Evolutionary conservation across 2,329 filamentous ascomycete species (phyloP), one percentile per base, ranked within the genome.

Genomic region (Scedosporium dehoogii): DNA sequence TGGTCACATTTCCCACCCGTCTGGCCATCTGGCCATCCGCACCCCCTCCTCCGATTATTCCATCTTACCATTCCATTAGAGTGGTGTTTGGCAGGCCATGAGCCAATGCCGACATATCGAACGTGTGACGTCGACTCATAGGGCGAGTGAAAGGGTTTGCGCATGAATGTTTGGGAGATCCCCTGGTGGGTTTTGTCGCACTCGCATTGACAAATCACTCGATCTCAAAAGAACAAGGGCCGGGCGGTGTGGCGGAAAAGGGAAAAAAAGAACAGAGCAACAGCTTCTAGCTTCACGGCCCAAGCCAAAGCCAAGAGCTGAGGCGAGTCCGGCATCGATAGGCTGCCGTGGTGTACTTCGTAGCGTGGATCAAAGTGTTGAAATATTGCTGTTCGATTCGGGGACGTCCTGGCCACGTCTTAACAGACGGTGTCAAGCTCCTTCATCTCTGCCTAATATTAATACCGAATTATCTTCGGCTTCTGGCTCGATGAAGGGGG

Each of bases 21-120:
- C 51, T 18, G 18, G 23, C 23, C 18, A 23, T 55, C 51, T 55
- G 18, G 18, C 51, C 23, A 5, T 23, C 21, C 23, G 9, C 6
- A 9, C 44, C n/a, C 44, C 44, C 44, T 18, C 18, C 44, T 6
- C 12, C 16, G 9, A 18, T 48, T 48, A n/a, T 25, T 55, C 18
- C 18, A 55, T 55, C 23, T 55, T 55, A 48, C 44, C 44, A 48
- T 21, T 48, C 44, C 44, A 21, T 21, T 48, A n/a, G 44, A 14
- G 44, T 48, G 44, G 44, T 48, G 44, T 21, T 38, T 10, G 33
- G 41, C 58, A 27, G 27, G 58, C 51, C 62, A 63, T 5, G 64
- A 9, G 42, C 65, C 61, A 48, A 58, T 64, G 60, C 64, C 59
- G 48, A 64, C 27, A 21, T 63, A 21, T 63, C 58, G 46, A 61